Evolutionary conservation across 2,329 filamentous ascomycete species (phyloP), one percentile per base, ranked within the genome.

Genomic region (Furcasterigmium furcatum): DNA sequence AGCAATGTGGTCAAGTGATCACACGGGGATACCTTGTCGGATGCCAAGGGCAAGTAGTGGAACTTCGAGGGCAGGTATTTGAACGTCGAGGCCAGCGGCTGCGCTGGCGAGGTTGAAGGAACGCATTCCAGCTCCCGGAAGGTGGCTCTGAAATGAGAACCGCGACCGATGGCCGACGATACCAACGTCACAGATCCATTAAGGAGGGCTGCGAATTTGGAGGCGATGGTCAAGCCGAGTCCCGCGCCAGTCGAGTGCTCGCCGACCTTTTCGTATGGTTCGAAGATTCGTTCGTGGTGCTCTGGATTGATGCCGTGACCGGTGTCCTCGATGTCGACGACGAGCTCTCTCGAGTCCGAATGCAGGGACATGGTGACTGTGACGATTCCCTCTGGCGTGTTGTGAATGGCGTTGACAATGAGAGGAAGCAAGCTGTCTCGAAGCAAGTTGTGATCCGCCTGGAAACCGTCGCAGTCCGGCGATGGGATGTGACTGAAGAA

Each of bases 341-440:
- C 51, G 1, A 71, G 52, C 1, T 53, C 52, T 4, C 57, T 55
- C 9, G 53, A 56, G 14, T 68, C 63, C 3, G 60, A 43, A 1
- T 43, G 47, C 3, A 65, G 46, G 0, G 62, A 62, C 0, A 66
- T 52, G 0, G 54, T 62, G 2, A 73, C 56, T 4, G 60, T 57
- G 3, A 72, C 60, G 2, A 63, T 55, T 9, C 70, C 69, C 5
- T 60, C 44, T 5, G 54, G 47, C 1, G 69, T 67, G 27, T 67
- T 67, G 20, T 72, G 69, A 1, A 73, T 55, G 0, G 70, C 67
- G 38, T 74, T 73, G 5, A 63, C 44, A 4, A 73, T 48, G 0
- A 74, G 48, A 0, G 68, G 65, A 4, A 71, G 62, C 0, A 74
- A 46, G 34, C 67, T 68, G 30, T 73, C 67, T n/a, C 68, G 59